These are phyloP conservation scores for Colletotrichum costaricense DNA, from an alignment of 2,329 filamentous ascomycete genomes.

Conservation along the genomic window DNA sequence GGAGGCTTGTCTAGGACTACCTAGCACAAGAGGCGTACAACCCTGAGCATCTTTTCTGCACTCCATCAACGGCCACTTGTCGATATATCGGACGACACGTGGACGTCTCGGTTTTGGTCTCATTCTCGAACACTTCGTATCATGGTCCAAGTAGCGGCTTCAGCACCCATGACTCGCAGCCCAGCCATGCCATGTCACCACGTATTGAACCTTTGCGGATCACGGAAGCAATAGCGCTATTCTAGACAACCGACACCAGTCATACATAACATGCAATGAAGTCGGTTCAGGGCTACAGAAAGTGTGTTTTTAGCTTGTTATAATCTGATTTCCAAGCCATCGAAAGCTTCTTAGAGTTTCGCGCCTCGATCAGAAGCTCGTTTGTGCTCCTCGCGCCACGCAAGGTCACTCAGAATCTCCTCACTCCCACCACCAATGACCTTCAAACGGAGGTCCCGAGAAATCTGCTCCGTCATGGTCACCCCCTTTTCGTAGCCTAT, in stretches of 20 bases:
- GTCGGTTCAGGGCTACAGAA: neutral
- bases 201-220: neutral
- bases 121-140: neutral
- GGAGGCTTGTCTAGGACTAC: neutral
- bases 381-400: conserved; percentile 57
- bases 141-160: too few relatives aligned
- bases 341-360: conserved; percentile 8
- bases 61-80: neutral
- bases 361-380: neutral
- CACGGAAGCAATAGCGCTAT: neutral
- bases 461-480: conserved; percentile 63
- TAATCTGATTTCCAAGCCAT: neutral
- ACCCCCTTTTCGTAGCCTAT: conserved; percentile 62
- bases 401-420: conserved; percentile 64
- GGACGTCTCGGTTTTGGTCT: neutral
- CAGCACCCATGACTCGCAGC: neutral
- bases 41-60: neutral
- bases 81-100: neutral
- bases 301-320: conserved; percentile 9
- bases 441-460: conserved; percentile 62
- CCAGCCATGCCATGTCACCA: rapidly evolving
- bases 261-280: neutral
- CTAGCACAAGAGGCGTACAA: neutral
- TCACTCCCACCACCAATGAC: conserved; percentile 66
- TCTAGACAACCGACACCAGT: neutral